Conservation (phyloP, 257 asterid species). For the Eucommia ulmoides region DNA sequence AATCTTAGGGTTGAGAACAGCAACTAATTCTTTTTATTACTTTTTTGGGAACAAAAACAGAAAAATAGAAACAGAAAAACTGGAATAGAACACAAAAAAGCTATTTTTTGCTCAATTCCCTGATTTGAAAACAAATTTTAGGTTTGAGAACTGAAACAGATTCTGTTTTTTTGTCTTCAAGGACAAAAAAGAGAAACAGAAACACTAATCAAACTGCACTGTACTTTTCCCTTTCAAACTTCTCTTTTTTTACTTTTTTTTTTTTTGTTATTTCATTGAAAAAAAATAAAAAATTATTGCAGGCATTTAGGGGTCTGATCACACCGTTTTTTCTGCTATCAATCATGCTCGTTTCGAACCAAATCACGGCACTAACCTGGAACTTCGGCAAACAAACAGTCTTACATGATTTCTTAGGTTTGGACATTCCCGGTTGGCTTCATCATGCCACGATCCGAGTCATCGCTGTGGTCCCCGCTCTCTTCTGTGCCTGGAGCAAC, state of each 20-base stretch:
- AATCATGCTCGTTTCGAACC: slow-evolving; percentile 57
- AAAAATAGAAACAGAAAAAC: too few species aligned
- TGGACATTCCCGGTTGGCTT: slow-evolving; percentile 89
- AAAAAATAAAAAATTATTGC: slow-evolving; percentile 19
- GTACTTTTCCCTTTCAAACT: too few species aligned
- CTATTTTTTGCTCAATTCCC: neutral
- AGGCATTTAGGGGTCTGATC: slow-evolving; percentile 65
- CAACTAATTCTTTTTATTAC: too few species aligned
- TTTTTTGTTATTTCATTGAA: neutral
- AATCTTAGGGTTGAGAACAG: too few species aligned
- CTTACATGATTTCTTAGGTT: slow-evolving; percentile 41
- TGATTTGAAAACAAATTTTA: too few species aligned
- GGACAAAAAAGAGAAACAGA: too few species aligned
- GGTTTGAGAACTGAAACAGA: too few species aligned
- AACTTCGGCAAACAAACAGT: slow-evolving; percentile 57
- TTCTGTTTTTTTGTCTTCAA: too few species aligned
- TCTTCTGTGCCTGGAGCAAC: slow-evolving; percentile 64
- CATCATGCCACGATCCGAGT: slow-evolving; percentile 82
- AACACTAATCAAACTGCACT: too few species aligned
- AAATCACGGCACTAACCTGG: slow-evolving; percentile 70
- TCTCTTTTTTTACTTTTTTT: too few species aligned
- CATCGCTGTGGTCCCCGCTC: slow-evolving; percentile 75
- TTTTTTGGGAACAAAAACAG: too few species aligned
- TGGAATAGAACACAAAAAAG: too few species aligned
- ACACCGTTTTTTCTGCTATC: slow-evolving; percentile 47